Percentiles rank a stretch among this genome's conserved stretches.
Evolutionary conservation across 345 rosid species (phyloP).

Genomic region (Eucalyptus sp.): DNA sequence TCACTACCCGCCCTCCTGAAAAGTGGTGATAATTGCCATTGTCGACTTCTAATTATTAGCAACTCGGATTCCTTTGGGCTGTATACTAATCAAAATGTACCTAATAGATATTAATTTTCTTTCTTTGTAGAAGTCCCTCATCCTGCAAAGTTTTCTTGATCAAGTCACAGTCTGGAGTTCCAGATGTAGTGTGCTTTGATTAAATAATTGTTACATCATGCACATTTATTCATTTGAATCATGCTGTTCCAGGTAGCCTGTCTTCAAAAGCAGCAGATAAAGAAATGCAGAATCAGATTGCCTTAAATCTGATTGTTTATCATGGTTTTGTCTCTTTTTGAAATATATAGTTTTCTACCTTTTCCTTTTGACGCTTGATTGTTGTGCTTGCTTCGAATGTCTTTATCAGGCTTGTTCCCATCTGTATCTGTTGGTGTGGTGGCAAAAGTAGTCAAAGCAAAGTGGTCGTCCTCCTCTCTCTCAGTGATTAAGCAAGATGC

Average conservation of each 20-base stretch:
- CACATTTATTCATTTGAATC: not conserved
- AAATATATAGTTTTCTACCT: not conserved
- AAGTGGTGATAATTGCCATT: not conserved
- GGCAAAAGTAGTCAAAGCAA: constrained; percentile 64
- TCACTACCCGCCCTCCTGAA: not conserved
- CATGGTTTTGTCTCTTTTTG: not conserved
- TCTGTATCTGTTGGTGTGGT: constrained; percentile 82
- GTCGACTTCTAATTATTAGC: not conserved
- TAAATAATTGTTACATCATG: not conserved
- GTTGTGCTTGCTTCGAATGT: not conserved
- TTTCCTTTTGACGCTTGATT: not conserved
- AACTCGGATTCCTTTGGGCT: not conserved
- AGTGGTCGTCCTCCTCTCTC: constrained; percentile 12
- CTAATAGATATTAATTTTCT: not conserved
- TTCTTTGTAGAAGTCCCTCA: not conserved
- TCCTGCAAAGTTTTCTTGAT: not conserved
- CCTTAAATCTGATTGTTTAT: not conserved
- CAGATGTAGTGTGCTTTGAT: not conserved
- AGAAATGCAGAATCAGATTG: not conserved
- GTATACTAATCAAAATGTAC: not conserved
- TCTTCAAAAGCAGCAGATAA: not conserved
- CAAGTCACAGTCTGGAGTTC: not conserved
- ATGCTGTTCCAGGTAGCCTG: not conserved
- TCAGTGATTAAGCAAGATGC: constrained; percentile 9
- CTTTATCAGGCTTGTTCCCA: constrained; percentile 47